These are phyloP conservation scores for Cutaneotrichosporon sp. DNA, from an alignment of 1,284 basidiomycete genomes.

Conservation along the genomic window DNA sequence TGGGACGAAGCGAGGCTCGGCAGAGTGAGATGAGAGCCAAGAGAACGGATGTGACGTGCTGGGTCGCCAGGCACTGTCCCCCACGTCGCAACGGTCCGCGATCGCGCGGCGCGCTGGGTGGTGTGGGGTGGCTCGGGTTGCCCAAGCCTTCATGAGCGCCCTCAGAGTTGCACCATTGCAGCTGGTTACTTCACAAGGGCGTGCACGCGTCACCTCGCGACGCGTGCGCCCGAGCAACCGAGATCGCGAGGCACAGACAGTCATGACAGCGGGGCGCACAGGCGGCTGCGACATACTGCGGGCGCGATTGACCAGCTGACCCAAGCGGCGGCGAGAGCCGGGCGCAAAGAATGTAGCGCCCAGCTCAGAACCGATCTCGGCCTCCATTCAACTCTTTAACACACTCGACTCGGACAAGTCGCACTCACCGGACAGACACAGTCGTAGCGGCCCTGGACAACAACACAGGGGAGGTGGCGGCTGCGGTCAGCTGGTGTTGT, in stretches of 20 bases:
- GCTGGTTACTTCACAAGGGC: background rate
- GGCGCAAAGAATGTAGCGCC: too few relatives aligned
- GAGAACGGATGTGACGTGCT: background rate
- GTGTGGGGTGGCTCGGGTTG: background rate
- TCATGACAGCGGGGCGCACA: background rate
- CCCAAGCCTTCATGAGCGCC: too few relatives aligned
- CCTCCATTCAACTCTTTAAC: background rate
- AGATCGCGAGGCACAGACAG: background rate
- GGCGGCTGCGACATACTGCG: too few relatives aligned
- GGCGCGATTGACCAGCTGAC: background rate
- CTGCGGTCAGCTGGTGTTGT: constrained; percentile 56
- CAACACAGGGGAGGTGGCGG: constrained; percentile 77
- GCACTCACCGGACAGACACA: constrained; percentile 57
- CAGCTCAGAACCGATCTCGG: too few relatives aligned
- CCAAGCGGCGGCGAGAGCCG: background rate
- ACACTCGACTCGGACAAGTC: background rate
- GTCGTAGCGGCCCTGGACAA: constrained; percentile 74
- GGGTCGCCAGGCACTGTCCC: background rate
- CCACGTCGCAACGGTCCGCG: background rate
- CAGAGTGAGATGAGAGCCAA: background rate
- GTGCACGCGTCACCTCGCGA: background rate
- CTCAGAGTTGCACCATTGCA: too few relatives aligned
- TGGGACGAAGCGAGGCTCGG: background rate
- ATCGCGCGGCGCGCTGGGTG: background rate
- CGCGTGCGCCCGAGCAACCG: background rate